Evolutionary conservation across 164 flowering plant genomes (phyloP).

Genomic region (Warburgia ugandensis): DNA sequence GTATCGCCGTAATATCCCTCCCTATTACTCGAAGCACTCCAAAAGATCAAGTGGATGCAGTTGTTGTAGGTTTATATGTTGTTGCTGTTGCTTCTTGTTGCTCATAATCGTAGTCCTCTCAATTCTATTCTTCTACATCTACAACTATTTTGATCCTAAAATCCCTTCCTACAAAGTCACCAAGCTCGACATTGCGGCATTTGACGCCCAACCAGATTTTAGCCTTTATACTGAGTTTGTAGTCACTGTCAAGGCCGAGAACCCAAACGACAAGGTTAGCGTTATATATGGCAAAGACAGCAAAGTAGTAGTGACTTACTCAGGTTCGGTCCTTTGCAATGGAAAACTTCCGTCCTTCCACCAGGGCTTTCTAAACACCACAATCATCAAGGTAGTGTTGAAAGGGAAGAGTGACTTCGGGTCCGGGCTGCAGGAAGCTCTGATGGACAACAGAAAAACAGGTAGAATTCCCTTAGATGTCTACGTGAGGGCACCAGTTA

Average conservation of each 20-base stretch:
- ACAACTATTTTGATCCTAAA: constrained; percentile 25
- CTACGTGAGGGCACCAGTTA: constrained; percentile 39
- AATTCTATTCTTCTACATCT: constrained; percentile 12
- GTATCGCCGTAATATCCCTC: constrained; percentile 42
- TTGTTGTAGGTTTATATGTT: constrained; percentile 38
- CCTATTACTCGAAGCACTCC: constrained; percentile 22
- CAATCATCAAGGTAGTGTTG: constrained; percentile 26
- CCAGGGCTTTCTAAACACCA: constrained; percentile 42
- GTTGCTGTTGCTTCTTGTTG: constrained; percentile 39
- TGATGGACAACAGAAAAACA: constrained; percentile 22
- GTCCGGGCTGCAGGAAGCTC: constrained; percentile 43
- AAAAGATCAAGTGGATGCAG: constrained; percentile 8
- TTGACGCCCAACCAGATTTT: constrained; percentile 30
- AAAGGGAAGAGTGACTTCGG: constrained; percentile 47
- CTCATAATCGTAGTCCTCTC: constrained; percentile 22
- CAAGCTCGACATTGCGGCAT: constrained; percentile 25
- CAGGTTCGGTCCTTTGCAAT: constrained; percentile 27
- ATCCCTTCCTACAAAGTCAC: constrained; percentile 39
- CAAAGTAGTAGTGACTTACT: constrained; percentile 24
- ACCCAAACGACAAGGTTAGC: constrained; percentile 42
- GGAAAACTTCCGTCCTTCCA: constrained; percentile 48
- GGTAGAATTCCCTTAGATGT: constrained; percentile 46
- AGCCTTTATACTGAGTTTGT: constrained; percentile 37
- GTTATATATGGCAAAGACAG: constrained; percentile 37
- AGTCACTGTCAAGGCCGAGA: constrained; percentile 41